phyloP scores from a whole-genome alignment of 2,329 filamentous ascomycete genomes.

The Penicillium decumbens region DNA sequence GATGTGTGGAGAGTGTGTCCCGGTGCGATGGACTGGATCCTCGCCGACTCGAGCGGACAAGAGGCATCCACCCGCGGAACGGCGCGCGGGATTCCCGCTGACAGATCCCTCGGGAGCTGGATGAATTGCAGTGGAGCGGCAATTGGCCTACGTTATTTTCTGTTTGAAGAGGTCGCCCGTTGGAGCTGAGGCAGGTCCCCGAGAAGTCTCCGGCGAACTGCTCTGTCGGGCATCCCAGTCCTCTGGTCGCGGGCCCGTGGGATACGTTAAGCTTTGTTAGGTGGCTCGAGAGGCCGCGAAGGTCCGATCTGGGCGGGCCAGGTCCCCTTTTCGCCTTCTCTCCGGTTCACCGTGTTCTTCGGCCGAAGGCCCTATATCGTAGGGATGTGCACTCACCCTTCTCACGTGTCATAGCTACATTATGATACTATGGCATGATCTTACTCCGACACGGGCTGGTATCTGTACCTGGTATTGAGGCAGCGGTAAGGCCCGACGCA shows the following conservation, averaged over 20 bases:
- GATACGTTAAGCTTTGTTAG: neutral
- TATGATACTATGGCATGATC: neutral
- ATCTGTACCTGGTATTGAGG: neutral
- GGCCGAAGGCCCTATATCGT: neutral
- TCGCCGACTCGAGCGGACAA: neutral
- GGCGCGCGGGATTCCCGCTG: slow-evolving; percentile 13
- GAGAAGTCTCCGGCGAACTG: neutral
- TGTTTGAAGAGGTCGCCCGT: neutral
- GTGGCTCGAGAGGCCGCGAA: neutral
- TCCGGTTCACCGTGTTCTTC: neutral
- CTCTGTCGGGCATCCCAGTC: neutral
- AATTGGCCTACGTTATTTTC: neutral
- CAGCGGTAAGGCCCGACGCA: slow-evolving; percentile 8
- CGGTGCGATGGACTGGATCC: neutral
- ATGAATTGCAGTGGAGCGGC: neutral
- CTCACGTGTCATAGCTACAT: neutral
- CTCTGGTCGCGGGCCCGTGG: neutral
- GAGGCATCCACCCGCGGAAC: slow-evolving; percentile 17
- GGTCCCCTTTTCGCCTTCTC: neutral
- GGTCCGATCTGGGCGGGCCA: neutral
- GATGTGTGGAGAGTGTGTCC: slow-evolving; percentile 1
- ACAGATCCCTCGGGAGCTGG: slow-evolving; percentile 15
- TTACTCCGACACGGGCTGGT: neutral
- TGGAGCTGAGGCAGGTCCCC: neutral
- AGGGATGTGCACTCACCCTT: neutral